Evolutionary conservation across 1,139 yeast species (phyloP), one percentile per base, ranked within the genome.

Genomic region (Candida tetrigidarum): DNA sequence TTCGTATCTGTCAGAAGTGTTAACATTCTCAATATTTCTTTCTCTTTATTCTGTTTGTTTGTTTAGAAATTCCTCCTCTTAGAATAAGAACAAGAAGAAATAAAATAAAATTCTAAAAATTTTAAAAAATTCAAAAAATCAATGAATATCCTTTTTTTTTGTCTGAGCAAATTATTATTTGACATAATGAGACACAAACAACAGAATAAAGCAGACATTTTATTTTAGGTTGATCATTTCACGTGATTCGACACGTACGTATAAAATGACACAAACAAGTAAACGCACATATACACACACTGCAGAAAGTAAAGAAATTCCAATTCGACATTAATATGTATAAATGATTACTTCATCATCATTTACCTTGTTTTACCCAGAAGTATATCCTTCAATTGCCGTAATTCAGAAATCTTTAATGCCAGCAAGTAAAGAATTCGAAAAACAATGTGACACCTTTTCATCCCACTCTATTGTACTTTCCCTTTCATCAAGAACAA

Each of bases 1-100:
- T 7, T 30, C 34, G 34, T 30, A 30, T 30, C 34, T 30, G 34
- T 30, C 34, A 30, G 19, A 30, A 20, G 34, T 30, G 34, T n/a
- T 30, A 30, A 30, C 34, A 5, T 29, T 29, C n/a, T n/a, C n/a
- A n/a, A n/a, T n/a, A n/a, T n/a, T n/a, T n/a, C n/a, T n/a, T n/a
- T n/a, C n/a, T 15, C 34, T 10, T 18, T 16, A 6, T 10, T n/a
- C 8, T 18, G 9, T 30, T 6, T 16, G 12, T 30, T 30, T 30
- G 22, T 15, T 30, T n/a, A 12, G n/a, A n/a, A n/a, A n/a, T n/a
- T n/a, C n/a, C n/a, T n/a, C n/a, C n/a, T n/a, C n/a, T n/a, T n/a
- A n/a, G n/a, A n/a, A n/a, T n/a, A n/a, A n/a, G n/a, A n/a, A n/a
- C n/a, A n/a, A n/a, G n/a, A n/a, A n/a, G n/a, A n/a, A n/a, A n/a